phyloP scores from a whole-genome alignment of 805 yeast species.

The Candida dajiaensis region DNA sequence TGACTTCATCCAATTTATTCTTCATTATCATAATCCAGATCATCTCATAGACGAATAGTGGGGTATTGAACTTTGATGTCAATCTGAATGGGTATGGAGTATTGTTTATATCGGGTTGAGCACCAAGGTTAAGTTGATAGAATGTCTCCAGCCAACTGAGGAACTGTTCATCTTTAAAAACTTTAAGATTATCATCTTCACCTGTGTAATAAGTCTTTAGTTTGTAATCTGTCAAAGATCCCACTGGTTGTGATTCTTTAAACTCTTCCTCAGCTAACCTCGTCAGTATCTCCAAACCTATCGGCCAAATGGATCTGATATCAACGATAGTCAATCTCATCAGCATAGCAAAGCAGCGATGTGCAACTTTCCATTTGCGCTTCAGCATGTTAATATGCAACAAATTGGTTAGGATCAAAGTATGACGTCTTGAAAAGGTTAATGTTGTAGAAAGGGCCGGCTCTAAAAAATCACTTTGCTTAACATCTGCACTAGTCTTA shows the following conservation, averaged over 20 bases:
- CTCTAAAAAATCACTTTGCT: neutral
- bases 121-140: slow-evolving; percentile 1
- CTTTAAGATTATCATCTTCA: neutral
- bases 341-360: slow-evolving; percentile 43
- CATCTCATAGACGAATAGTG: slow-evolving; percentile 10
- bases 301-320: slow-evolving; percentile 53
- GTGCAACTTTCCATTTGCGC: slow-evolving; percentile 51
- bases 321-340: slow-evolving; percentile 46
- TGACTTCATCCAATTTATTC: slow-evolving; percentile 11
- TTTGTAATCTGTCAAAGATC: slow-evolving; percentile 5
- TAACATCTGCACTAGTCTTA: neutral
- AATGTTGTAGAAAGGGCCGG: neutral
- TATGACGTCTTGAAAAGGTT: slow-evolving; percentile 9
- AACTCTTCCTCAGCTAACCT: slow-evolving; percentile 14
- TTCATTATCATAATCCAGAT: slow-evolving; percentile 19
- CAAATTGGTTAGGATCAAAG: slow-evolving; percentile 5
- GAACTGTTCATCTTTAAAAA: slow-evolving; percentile 21
- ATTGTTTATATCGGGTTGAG: neutral
- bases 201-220: slow-evolving; percentile 5
- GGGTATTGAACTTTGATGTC: slow-evolving; percentile 10
- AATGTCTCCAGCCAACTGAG: slow-evolving; percentile 16
- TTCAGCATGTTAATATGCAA: slow-evolving; percentile 44
- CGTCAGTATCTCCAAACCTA: slow-evolving; percentile 50
- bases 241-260: slow-evolving; percentile 5
- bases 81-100: slow-evolving; percentile 10